These are phyloP conservation scores for Macrophomina tecta DNA, from an alignment of 2,329 filamentous ascomycete genomes.

Conservation along the genomic window DNA sequence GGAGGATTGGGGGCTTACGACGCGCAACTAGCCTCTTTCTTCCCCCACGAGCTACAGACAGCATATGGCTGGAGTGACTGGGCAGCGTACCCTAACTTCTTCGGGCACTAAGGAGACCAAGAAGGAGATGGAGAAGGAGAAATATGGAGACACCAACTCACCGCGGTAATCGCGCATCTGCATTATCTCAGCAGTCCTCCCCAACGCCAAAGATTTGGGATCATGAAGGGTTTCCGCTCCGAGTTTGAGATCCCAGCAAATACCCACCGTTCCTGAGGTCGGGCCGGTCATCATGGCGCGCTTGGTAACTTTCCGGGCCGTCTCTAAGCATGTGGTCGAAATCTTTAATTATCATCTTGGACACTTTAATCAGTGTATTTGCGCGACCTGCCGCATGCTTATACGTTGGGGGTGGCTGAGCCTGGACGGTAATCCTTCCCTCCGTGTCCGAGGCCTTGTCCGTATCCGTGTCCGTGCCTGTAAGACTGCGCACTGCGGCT, in stretches of 20 bases:
- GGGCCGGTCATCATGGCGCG: not conserved
- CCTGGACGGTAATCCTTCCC: too few relatives aligned
- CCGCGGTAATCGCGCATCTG: too few relatives aligned
- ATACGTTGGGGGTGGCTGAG: slow-evolving; percentile 1
- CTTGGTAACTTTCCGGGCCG: not conserved
- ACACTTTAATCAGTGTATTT: not conserved
- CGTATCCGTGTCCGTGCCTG: slow-evolving; percentile 11
- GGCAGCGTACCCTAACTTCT: not conserved
- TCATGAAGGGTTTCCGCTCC: too few relatives aligned
- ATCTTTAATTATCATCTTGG: not conserved
- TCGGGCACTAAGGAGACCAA: not conserved
- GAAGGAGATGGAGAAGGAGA: too few relatives aligned
- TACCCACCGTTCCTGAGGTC: not conserved
- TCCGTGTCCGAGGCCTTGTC: not conserved
- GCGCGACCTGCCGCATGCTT: not conserved
- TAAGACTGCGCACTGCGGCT: not conserved
- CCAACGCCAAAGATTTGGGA: too few relatives aligned
- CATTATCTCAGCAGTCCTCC: too few relatives aligned
- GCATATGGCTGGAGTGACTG: not conserved
- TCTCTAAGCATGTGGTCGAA: not conserved
- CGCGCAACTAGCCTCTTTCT: not conserved
- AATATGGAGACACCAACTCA: too few relatives aligned
- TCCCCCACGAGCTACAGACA: not conserved
- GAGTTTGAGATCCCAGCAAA: too few relatives aligned
- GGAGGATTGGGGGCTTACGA: slow-evolving; percentile 1